A percentile compares a stretch with the other conserved stretches of the same genome.
These are phyloP conservation scores for Berkeleyomyces rouxiae DNA, from an alignment of 2,329 filamentous ascomycete genomes.

Conservation along the genomic window DNA sequence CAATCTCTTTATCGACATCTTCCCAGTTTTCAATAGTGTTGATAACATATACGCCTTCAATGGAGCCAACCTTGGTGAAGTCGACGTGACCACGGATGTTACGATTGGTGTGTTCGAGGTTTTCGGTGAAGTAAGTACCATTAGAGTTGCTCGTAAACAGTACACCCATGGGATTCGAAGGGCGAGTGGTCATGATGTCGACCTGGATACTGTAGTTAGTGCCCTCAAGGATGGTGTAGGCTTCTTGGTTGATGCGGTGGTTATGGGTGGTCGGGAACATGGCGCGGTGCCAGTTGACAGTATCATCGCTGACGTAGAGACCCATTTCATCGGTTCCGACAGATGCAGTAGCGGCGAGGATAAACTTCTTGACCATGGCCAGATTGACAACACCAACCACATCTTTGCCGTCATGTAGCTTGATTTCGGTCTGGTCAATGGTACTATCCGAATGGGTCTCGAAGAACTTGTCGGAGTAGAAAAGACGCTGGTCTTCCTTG, in stretches of 20 bases:
- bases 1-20: conserved; percentile 42
- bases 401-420: conserved; percentile 55
- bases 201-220: conserved; percentile 97
- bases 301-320: conserved; percentile 75
- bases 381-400: conserved; percentile 69
- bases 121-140: conserved; percentile 87
- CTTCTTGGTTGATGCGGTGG: conserved; percentile 52
- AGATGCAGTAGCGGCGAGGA: conserved; percentile 69
- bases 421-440: conserved; percentile 54
- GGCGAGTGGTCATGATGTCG: conserved; percentile 61
- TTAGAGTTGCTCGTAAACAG: conserved; percentile 95
- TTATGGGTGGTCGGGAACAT: conserved; percentile 72
- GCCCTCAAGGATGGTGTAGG: conserved; percentile 86
- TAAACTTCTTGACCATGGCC: conserved; percentile 68
- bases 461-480: conserved; percentile 77
- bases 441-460: conserved; percentile 28
- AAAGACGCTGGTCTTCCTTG: conserved; percentile 57
- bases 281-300: conserved; percentile 74
- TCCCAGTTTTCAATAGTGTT: conserved; percentile 81
- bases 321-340: conserved; percentile 76
- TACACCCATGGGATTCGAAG: conserved; percentile 59
- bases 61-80: conserved; percentile 82
- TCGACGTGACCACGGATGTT: conserved; percentile 63
- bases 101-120: conserved; percentile 83
- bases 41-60: conserved; percentile 82